Base-by-base conservation (phyloP, 163 green algal genomes). In the Chloromonas sp. region DNA sequence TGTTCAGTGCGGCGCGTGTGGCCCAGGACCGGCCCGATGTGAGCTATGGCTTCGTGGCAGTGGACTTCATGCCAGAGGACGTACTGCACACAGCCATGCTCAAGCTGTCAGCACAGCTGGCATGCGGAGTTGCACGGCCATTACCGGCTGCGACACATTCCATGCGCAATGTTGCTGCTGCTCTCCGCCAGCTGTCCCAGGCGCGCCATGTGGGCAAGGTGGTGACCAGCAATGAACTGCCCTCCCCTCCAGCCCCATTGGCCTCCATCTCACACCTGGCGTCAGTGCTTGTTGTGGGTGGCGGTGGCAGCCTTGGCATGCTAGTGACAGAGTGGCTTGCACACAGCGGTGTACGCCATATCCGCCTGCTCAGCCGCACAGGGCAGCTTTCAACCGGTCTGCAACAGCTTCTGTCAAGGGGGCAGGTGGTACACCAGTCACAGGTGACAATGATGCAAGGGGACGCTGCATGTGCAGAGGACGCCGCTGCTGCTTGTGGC, bases 171-270 rank as follows among this genome's bases (percentile, higher is more conserved):
- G 86, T 89, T 0, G 86, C 84, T 0, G 81, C 89, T 13, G 91
- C 91, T 0, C 88, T 94, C 71, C 88, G 91, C 1, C 91, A 92
- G 87, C 92, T 95, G 91, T 89, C 86, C 3, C 89, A 93, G 87
- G 91, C 92, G 59, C 85, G 85, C 1, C 89, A 94, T 58, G 87
- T 95, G 58, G 92, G 92, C 81, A 94, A 94, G 85, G 88, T 94
- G 59, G 89, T 93, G 59, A 86, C 91, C 5, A 82, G 77, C 78
- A 15, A 3, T 1, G 3, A 61, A 1, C 60, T 0, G 74, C 60
- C 2, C 0, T 36, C 58, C 1, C 83, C 36, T 60, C 70, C 78
- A 78, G 78, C 84, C 5, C 8, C 57, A 58, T 36, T 36, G 36
- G 62, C 61, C 57, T 13, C 58, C 62, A 57, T 15, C 66, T 74